phyloP scores from a whole-genome alignment of 495 filamentous ascomycete species.

The Penicillium cataractarum region DNA sequence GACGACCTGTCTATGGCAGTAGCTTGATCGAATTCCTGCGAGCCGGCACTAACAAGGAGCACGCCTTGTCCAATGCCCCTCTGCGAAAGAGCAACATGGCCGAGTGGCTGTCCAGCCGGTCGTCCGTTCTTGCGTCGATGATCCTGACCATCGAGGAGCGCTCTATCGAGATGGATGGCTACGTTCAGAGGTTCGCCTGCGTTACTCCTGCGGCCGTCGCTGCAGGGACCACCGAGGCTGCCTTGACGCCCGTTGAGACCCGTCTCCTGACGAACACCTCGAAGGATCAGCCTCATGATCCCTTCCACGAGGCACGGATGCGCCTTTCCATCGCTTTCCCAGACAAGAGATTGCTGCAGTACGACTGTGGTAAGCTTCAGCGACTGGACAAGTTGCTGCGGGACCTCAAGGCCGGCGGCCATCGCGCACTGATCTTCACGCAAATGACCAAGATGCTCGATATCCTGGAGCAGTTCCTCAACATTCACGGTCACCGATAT shows the following conservation, averaged over 20 bases:
- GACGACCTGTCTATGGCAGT: constrained; percentile 78
- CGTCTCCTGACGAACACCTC: constrained; percentile 54
- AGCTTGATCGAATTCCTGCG: constrained; percentile 72
- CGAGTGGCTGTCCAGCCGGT: constrained; percentile 75
- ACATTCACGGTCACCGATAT: constrained; percentile 97
- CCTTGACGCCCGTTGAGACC: constrained; percentile 66
- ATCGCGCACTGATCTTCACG: constrained; percentile 95
- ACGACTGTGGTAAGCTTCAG: constrained; percentile 97
- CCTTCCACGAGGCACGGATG: constrained; percentile 93
- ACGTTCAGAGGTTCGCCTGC: constrained; percentile 86
- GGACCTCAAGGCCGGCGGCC: constrained; percentile 83
- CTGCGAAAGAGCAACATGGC: constrained; percentile 51
- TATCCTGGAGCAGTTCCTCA: constrained; percentile 96
- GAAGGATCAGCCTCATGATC: constrained; percentile 67
- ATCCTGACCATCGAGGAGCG: constrained; percentile 75
- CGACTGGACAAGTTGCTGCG: constrained; percentile 85
- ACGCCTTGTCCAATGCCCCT: constrained; percentile 43
- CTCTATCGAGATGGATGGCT: constrained; percentile 67
- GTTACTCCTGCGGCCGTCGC: constrained; percentile 88
- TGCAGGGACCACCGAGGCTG: constrained; percentile 68
- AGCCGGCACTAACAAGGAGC: constrained; percentile 57
- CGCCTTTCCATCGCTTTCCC: constrained; percentile 95
- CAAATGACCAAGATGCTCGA: constrained; percentile 99
- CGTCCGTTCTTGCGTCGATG: constrained; percentile 69
- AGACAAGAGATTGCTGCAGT: constrained; percentile 91